Conservation (phyloP, 192 early-diverging fungal species). For the Coemansia guatemalensis region DNA sequence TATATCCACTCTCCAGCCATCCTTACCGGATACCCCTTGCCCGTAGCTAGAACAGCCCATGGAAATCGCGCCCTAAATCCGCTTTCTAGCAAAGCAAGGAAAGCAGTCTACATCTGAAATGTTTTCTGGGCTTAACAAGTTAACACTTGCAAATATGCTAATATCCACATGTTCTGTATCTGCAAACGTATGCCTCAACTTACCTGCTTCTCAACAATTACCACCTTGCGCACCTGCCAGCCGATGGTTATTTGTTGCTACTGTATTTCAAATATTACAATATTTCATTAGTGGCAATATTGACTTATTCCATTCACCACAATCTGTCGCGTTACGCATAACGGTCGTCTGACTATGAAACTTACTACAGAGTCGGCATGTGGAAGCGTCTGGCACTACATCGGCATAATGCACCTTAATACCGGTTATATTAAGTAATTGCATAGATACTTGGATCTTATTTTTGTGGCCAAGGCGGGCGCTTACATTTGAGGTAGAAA, state of each 20-base stretch:
- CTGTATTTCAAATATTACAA: not conserved
- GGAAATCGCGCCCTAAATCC: conserved; percentile 38
- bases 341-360: not conserved
- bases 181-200: not conserved
- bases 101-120: conserved; percentile 28
- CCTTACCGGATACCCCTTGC: conserved; percentile 51
- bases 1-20: not conserved
- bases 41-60: conserved; percentile 24
- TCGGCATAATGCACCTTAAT: not conserved
- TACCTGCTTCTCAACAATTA: conserved; percentile 49
- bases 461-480: not conserved
- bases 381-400: conserved; percentile 29
- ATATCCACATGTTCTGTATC: not conserved
- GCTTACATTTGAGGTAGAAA: conserved; percentile 22
- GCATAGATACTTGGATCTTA: not conserved
- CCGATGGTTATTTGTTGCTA: conserved; percentile 20
- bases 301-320: not conserved
- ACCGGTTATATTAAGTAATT: not conserved
- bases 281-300: not conserved
- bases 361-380: conserved; percentile 34
- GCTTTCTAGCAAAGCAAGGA: conserved; percentile 35
- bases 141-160: not conserved
- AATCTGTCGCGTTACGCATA: not conserved
- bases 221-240: conserved; percentile 1
- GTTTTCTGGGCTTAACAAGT: not conserved